Percentiles rank a stretch among this genome's conserved stretches.
phyloP scores from a whole-genome alignment of 176 grass and related monocot genomes.

The Oryza meyeriana region DNA sequence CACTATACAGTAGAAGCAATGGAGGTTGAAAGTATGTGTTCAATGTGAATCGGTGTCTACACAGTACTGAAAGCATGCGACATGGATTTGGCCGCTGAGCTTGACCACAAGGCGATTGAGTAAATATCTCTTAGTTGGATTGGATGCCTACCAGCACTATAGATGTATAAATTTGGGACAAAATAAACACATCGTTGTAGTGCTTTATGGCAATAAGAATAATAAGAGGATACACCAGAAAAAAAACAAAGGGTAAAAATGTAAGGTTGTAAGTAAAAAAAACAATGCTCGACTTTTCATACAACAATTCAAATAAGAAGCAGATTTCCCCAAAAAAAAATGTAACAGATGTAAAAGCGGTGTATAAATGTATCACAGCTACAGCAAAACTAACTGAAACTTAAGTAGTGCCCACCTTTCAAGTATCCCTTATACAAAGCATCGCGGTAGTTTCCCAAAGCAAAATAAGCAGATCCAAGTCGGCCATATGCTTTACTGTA shows the following conservation, averaged over 20 bases:
- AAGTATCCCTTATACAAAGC: constrained; percentile 51
- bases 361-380: not conserved
- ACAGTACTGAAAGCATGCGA: not conserved
- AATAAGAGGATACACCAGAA: not conserved
- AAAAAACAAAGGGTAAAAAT: not conserved
- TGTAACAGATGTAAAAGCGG: not conserved
- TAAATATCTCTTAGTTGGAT: constrained; percentile 9
- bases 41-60: not conserved
- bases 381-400: not conserved
- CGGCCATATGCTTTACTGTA: constrained; percentile 65
- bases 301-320: constrained; percentile 9
- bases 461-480: constrained; percentile 58
- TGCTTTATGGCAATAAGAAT: not conserved
- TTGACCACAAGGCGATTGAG: constrained; percentile 3
- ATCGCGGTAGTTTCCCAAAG: constrained; percentile 50
- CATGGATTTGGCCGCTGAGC: not conserved
- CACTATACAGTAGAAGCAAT: not conserved
- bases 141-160: not conserved
- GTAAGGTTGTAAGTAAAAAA: not conserved
- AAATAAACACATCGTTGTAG: not conserved
- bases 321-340: not conserved
- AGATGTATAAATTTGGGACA: not conserved
- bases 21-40: constrained; percentile 2
- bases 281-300: not conserved
- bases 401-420: constrained; percentile 34